phyloP scores from a whole-genome alignment of 2,329 filamentous ascomycete species.

The Alternaria gaisen region DNA sequence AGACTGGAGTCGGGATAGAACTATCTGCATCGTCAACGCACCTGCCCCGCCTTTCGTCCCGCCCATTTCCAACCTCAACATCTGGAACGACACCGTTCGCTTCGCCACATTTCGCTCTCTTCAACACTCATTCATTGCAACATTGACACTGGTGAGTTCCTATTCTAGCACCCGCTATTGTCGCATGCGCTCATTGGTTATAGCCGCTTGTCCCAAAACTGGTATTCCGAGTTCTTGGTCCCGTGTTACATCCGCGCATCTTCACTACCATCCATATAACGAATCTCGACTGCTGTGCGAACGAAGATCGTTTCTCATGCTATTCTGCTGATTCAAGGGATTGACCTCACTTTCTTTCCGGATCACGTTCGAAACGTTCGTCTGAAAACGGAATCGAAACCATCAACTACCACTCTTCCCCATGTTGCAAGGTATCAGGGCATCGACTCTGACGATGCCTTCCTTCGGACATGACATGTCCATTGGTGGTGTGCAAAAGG shows the following conservation, averaged over 20 bases:
- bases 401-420: constrained; percentile 21
- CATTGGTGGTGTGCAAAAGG: constrained; percentile 42
- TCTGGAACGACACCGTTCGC: background rate
- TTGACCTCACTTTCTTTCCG: background rate
- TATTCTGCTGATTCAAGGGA: constrained; percentile 4
- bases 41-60: constrained; percentile 21
- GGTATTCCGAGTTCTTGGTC: background rate
- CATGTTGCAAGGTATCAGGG: constrained; percentile 50
- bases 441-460: constrained; percentile 49
- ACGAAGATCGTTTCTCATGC: constrained; percentile 7
- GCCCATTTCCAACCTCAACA: constrained; percentile 12
- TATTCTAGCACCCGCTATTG: background rate
- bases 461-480: constrained; percentile 48
- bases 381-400: constrained; percentile 10
- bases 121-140: background rate
- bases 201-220: background rate
- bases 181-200: constrained; percentile 2
- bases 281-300: constrained; percentile 1
- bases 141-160: constrained; percentile 11
- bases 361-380: constrained; percentile 9
- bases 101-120: background rate
- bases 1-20: constrained; percentile 11
- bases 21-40: constrained; percentile 15
- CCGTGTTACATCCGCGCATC: background rate
- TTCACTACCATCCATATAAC: background rate